Conservation (phyloP, 2,329 filamentous ascomycete genomes). For the Aspergillus pseudonomiae region DNA sequence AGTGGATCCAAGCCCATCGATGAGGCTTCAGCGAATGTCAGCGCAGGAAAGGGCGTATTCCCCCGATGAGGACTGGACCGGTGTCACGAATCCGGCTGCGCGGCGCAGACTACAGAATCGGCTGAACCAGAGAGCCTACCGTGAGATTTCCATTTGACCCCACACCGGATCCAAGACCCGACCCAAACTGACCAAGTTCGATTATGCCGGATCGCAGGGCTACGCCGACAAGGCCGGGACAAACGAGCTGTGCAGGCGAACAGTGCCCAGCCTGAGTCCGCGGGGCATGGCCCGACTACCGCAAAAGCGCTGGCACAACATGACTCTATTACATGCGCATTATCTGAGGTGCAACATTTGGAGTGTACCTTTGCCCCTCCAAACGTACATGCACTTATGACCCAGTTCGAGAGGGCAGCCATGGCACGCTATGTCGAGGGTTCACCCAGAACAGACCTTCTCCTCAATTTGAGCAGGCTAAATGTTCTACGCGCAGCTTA, state of each 20-base stretch:
- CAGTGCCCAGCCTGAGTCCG: not conserved
- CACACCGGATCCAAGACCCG: not conserved
- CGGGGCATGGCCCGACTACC: not conserved
- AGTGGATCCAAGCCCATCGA: not conserved
- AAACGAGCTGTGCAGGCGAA: not conserved
- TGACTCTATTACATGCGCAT: not conserved
- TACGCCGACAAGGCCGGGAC: not conserved
- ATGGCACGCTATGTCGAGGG: slow-evolving; percentile 12
- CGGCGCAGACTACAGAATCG: slow-evolving; percentile 25
- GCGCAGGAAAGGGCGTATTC: not conserved
- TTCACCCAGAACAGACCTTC: slow-evolving; percentile 26
- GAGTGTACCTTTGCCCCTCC: not conserved
- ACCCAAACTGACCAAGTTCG: not conserved
- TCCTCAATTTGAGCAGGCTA: slow-evolving; percentile 28
- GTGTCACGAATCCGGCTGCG: slow-evolving; percentile 19
- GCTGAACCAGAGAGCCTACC: slow-evolving; percentile 23
- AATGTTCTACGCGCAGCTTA: slow-evolving; percentile 33
- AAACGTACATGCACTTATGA: not conserved
- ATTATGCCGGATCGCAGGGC: not conserved
- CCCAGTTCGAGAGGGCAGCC: not conserved
- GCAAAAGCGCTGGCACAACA: not conserved
- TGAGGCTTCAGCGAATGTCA: not conserved
- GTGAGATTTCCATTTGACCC: slow-evolving; percentile 12
- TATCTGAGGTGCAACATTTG: not conserved
- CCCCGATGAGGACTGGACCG: slow-evolving; percentile 15